A percentile compares a stretch with the other conserved stretches of the same genome.
These are phyloP conservation scores for Xylariales sp. DNA, from an alignment of 2,329 filamentous ascomycete genomes.

Conservation along the genomic window DNA sequence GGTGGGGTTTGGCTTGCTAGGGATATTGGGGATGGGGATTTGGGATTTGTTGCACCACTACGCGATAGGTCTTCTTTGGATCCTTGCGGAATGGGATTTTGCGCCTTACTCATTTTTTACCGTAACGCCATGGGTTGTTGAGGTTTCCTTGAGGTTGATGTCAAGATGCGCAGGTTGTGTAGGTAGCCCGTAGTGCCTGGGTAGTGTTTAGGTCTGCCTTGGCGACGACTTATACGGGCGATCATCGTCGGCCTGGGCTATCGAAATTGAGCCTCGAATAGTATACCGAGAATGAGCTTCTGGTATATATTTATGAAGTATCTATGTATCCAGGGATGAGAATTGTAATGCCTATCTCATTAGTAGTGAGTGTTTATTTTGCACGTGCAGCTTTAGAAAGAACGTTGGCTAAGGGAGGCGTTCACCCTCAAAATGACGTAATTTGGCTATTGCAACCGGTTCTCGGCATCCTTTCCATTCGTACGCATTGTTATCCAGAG, in stretches of 20 bases:
- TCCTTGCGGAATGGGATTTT: background rate
- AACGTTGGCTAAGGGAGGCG: background rate
- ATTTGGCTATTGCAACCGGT: conserved; percentile 16
- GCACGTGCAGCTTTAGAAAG: background rate
- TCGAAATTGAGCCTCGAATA: background rate
- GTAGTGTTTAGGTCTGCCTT: conserved; percentile 15
- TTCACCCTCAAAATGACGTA: conserved; percentile 29
- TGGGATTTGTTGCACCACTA: background rate
- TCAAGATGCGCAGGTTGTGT: background rate
- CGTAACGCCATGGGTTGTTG: background rate
- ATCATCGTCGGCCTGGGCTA: background rate
- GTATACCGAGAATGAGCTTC: background rate
- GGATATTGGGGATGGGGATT: conserved; percentile 5
- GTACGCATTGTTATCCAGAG: no score
- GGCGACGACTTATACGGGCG: conserved; percentile 19
- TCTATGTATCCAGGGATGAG: background rate
- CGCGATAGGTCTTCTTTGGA: background rate
- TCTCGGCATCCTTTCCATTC: conserved; percentile 15
- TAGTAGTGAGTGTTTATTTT: conserved; percentile 1
- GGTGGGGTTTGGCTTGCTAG: conserved; percentile 12
- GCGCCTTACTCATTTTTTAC: conserved; percentile 19
- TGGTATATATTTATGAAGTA: background rate
- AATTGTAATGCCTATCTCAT: background rate
- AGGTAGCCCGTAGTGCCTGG: background rate
- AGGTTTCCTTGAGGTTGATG: conserved; percentile 1